Evolutionary conservation across 208 protist species (phyloP).

Genomic region (Leishmania major): DNA sequence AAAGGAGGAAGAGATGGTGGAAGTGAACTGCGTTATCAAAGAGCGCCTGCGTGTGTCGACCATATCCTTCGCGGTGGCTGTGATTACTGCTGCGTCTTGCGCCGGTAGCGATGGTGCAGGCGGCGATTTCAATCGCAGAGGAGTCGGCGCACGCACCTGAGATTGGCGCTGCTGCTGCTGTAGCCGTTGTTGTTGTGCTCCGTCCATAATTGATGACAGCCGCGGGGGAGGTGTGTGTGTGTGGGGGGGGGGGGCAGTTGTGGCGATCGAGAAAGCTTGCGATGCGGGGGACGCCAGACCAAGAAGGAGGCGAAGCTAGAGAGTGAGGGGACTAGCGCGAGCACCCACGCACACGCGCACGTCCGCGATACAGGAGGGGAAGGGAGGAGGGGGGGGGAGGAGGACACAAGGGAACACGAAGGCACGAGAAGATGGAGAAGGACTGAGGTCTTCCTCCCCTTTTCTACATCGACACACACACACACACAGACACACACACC

Average conservation of each 20-base stretch:
- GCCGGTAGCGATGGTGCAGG: not conserved
- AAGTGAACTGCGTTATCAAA: constrained; percentile 16
- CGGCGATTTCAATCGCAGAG: not conserved
- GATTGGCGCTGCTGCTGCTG: not conserved
- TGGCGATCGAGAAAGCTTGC: not conserved
- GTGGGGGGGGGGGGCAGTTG: not conserved
- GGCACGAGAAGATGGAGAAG: not conserved
- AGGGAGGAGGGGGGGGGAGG: not conserved
- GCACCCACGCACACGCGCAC: not conserved
- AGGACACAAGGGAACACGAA: not conserved
- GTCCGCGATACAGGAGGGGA: not conserved
- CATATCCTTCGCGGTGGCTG: not conserved
- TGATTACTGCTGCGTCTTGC: not conserved
- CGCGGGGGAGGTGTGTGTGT: not conserved
- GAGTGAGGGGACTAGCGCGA: no score
- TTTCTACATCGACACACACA: not conserved
- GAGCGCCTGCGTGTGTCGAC: not conserved
- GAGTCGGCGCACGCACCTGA: not conserved
- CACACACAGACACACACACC: not conserved
- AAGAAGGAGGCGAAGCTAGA: not conserved
- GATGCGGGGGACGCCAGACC: not conserved
- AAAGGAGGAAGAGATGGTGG: constrained; percentile 26
- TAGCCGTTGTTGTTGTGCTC: not conserved
- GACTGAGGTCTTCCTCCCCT: not conserved
- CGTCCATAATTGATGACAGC: not conserved